Evolutionary conservation across 768 basidiomycete species (phyloP).

Genomic region (Antrodiella citrinella): DNA sequence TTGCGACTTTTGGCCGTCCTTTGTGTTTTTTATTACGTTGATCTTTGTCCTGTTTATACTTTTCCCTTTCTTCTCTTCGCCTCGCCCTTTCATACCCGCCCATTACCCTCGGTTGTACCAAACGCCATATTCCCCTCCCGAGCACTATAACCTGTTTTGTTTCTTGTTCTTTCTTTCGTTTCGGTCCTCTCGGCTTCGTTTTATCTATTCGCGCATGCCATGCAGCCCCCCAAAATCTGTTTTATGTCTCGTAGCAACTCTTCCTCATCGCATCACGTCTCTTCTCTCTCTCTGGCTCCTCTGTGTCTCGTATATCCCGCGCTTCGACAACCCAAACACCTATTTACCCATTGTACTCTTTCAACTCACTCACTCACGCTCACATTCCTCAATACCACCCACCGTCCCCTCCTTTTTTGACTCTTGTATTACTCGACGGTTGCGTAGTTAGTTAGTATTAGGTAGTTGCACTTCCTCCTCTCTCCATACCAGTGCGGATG

Average conservation of each 20-base stretch:
- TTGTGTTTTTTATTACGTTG: slow-evolving; percentile 5
- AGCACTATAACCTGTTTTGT: too few species aligned
- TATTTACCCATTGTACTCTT: neutral
- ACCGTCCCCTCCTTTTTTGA: slow-evolving; percentile 5
- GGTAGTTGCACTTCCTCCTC: too few species aligned
- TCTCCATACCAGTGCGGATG: too few species aligned
- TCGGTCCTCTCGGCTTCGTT: neutral
- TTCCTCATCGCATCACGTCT: neutral
- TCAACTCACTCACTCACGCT: too few species aligned
- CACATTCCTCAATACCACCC: neutral
- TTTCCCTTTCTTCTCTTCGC: neutral
- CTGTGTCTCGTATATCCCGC: neutral
- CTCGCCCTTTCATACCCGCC: slow-evolving; percentile 3
- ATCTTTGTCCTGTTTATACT: neutral
- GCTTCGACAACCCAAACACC: neutral
- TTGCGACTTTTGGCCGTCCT: slow-evolving; percentile 5
- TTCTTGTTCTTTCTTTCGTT: neutral
- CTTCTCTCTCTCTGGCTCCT: neutral
- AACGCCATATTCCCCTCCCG: slow-evolving; percentile 1
- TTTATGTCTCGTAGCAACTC: neutral
- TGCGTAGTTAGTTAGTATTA: too few species aligned
- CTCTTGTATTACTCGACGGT: too few species aligned
- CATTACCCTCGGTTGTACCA: slow-evolving; percentile 7
- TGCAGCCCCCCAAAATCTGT: neutral
- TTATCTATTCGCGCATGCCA: neutral